Evolutionary conservation across 768 basidiomycete genomes (phyloP).

Genomic region (Boletellus emodensis): DNA sequence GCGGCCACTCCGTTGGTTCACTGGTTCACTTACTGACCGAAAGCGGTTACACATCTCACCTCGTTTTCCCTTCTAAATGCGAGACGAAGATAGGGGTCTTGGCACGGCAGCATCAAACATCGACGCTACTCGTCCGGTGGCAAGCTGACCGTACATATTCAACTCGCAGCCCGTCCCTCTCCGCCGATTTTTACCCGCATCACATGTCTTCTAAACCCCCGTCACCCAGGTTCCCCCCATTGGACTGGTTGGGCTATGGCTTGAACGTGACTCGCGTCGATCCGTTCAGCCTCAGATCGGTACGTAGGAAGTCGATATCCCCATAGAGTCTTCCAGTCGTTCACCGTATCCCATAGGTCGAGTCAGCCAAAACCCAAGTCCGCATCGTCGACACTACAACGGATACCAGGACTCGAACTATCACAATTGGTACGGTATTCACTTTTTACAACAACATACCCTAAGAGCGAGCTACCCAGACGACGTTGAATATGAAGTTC

Average conservation of each 20-base stretch:
- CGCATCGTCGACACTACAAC: conserved; percentile 2
- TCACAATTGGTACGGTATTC: neutral
- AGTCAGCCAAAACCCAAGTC: neutral
- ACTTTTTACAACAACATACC: neutral
- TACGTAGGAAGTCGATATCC: neutral
- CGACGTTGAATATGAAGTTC: conserved; percentile 4
- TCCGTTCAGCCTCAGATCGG: conserved; percentile 1
- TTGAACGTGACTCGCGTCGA: conserved; percentile 1
- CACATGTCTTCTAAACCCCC: neutral
- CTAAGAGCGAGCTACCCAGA: neutral
- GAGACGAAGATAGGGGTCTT: too few relatives aligned
- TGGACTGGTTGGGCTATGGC: conserved; percentile 6
- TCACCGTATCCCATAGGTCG: neutral
- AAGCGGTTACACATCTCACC: too few relatives aligned
- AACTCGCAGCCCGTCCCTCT: too few relatives aligned
- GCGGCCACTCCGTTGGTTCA: too few relatives aligned
- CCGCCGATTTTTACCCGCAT: neutral
- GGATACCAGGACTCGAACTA: neutral
- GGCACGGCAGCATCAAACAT: too few relatives aligned
- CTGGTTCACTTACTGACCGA: too few relatives aligned
- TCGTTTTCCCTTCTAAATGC: too few relatives aligned
- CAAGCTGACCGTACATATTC: too few relatives aligned
- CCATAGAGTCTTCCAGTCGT: neutral
- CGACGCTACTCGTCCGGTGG: too few relatives aligned
- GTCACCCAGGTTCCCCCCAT: conserved; percentile 1